Evolutionary conservation across 495 filamentous ascomycete species (phyloP).

Genomic region (Neurospora sp.): DNA sequence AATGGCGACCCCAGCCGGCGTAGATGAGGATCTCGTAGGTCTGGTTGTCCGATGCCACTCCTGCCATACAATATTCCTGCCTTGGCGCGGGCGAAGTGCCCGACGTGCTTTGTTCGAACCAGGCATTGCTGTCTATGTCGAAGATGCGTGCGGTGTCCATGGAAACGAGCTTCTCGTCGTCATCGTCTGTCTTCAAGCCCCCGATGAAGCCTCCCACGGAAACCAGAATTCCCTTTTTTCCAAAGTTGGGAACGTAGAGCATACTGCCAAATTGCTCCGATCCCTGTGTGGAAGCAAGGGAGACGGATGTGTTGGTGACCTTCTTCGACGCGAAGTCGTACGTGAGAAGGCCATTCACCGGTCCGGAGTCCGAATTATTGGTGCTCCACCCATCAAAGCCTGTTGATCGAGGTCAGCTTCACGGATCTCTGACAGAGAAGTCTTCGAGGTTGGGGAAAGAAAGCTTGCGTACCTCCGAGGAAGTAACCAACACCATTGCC

Average conservation of each 20-base stretch:
- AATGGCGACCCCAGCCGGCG: slow-evolving; percentile 12
- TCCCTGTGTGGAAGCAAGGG: neutral
- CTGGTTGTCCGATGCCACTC: slow-evolving; percentile 10
- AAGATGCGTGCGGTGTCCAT: slow-evolving; percentile 10
- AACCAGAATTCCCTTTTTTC: slow-evolving; percentile 10
- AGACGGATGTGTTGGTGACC: neutral
- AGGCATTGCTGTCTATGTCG: slow-evolving; percentile 2
- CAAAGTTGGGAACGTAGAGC: slow-evolving; percentile 14
- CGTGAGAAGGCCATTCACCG: slow-evolving; percentile 3
- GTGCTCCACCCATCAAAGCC: neutral
- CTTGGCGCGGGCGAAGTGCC: slow-evolving; percentile 7
- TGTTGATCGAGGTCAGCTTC: neutral
- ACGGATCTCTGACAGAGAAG: neutral
- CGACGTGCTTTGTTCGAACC: slow-evolving; percentile 13
- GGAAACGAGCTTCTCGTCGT: neutral
- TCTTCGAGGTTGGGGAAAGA: neutral
- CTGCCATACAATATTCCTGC: slow-evolving; percentile 15
- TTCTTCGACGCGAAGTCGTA: slow-evolving; percentile 8
- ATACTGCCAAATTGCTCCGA: slow-evolving; percentile 1
- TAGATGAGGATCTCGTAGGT: slow-evolving; percentile 20
- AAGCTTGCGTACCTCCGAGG: slow-evolving; percentile 7
- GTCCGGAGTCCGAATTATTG: neutral
- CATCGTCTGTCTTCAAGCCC: neutral
- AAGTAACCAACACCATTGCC: slow-evolving; percentile 12
- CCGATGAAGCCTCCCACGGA: slow-evolving; percentile 5